These are phyloP conservation scores for Erodium trifolium DNA, from an alignment of 441 rosid species.

Conservation along the genomic window DNA sequence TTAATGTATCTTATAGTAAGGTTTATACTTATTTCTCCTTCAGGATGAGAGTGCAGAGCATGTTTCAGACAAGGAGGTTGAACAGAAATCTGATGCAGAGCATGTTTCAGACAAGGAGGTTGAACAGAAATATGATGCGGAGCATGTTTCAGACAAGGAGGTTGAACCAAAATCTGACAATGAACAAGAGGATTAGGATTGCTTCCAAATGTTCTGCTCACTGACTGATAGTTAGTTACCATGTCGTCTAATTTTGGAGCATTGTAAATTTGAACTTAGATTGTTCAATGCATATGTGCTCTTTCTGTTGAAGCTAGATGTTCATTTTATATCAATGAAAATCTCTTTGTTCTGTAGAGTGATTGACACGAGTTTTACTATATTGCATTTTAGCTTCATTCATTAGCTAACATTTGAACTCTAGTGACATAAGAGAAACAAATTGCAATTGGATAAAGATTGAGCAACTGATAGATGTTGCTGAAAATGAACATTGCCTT, in stretches of 20 bases:
- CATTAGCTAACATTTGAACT: not conserved
- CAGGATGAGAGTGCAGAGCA: conserved; percentile 30
- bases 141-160: conserved; percentile 25
- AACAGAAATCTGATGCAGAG: too few relatives aligned
- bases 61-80: too few relatives aligned
- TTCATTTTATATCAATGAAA: not conserved
- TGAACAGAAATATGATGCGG: too few relatives aligned
- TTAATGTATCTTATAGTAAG: not conserved
- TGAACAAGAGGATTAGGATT: conserved; percentile 2
- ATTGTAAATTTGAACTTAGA: not conserved
- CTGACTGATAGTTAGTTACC: not conserved
- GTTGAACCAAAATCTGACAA: conserved; percentile 20
- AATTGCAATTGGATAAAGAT: not conserved
- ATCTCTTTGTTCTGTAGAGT: not conserved
- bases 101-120: too few relatives aligned
- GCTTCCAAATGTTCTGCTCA: not conserved
- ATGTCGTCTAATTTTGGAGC: not conserved
- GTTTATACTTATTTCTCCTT: conserved; percentile 10
- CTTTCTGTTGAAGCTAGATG: not conserved
- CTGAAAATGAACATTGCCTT: not conserved
- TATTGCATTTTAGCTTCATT: not conserved
- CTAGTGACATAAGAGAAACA: not conserved
- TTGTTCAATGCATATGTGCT: not conserved
- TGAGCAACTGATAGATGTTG: not conserved
- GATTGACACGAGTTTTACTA: not conserved